phyloP scores from a whole-genome alignment of 164 flowering plant genomes.

The Macadamia tetraphylla region DNA sequence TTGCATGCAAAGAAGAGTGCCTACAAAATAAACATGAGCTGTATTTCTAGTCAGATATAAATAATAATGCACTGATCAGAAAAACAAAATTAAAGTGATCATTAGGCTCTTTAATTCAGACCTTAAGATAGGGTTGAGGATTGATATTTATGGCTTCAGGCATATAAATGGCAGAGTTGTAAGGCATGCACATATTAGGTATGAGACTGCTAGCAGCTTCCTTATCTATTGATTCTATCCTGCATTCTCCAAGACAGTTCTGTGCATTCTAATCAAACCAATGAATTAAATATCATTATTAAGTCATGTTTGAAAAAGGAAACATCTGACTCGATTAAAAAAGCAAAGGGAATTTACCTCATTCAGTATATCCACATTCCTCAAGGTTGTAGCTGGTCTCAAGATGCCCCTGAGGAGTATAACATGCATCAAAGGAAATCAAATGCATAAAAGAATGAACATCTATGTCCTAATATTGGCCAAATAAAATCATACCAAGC shows the following conservation, averaged over 20 bases:
- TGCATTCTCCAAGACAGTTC: conserved; percentile 66
- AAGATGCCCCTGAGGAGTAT: conserved; percentile 66
- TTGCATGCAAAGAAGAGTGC: conserved; percentile 80
- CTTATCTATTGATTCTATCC: conserved; percentile 48
- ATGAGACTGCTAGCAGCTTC: conserved; percentile 55
- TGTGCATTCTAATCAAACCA: conserved; percentile 65
- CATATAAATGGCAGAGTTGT: conserved; percentile 70
- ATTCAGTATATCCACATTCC: conserved; percentile 49
- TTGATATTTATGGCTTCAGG: conserved; percentile 85
- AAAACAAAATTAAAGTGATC: background rate
- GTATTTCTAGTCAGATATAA: conserved; percentile 1
- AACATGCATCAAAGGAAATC: background rate
- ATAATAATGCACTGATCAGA: conserved; percentile 3
- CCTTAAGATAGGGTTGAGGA: conserved; percentile 80
- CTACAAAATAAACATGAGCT: conserved; percentile 29
- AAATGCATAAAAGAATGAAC: background rate
- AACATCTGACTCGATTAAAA: background rate
- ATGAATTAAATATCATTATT: conserved; percentile 7
- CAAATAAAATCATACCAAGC: no score
- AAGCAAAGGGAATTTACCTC: conserved; percentile 38
- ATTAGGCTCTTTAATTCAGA: conserved; percentile 13
- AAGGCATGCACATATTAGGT: conserved; percentile 59
- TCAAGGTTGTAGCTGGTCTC: conserved; percentile 66
- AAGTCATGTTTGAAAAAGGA: conserved; percentile 3
- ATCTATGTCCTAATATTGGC: background rate